Percentiles rank a stretch among this genome's conserved stretches.
Evolutionary conservation across 192 early-diverging fungal species (phyloP).

Genomic region (Dissophora globulifera): DNA sequence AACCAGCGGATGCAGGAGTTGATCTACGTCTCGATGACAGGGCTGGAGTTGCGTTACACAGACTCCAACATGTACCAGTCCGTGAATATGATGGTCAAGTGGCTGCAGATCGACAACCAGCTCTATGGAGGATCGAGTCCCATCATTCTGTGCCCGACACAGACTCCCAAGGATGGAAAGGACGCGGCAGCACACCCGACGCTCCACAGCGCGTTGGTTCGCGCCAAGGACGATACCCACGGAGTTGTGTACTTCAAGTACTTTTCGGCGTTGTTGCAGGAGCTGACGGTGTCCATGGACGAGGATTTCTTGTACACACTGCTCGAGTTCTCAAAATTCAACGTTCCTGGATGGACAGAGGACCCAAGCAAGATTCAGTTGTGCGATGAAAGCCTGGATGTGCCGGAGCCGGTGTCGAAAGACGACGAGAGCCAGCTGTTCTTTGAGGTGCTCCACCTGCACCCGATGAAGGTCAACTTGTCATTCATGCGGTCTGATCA

Average conservation of each 20-base stretch:
- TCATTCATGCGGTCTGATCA: slow-evolving; percentile 90
- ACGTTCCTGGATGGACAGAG: slow-evolving; percentile 70
- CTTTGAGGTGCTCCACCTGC: slow-evolving; percentile 94
- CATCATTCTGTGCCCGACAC: slow-evolving; percentile 95
- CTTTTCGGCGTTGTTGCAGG: slow-evolving; percentile 91
- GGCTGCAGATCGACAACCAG: slow-evolving; percentile 98
- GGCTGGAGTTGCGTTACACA: slow-evolving; percentile 78
- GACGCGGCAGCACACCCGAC: slow-evolving; percentile 66
- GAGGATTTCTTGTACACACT: slow-evolving; percentile 91
- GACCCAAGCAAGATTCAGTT: slow-evolving; percentile 43
- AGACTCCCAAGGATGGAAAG: slow-evolving; percentile 77
- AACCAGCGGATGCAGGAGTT: slow-evolving; percentile 85
- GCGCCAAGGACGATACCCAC: slow-evolving; percentile 92
- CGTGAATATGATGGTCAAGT: slow-evolving; percentile 80
- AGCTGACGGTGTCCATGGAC: slow-evolving; percentile 93
- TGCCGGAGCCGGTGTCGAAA: slow-evolving; percentile 76
- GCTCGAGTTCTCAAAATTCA: slow-evolving; percentile 88
- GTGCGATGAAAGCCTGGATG: slow-evolving; percentile 64
- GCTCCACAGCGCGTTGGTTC: slow-evolving; percentile 78
- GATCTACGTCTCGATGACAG: slow-evolving; percentile 82
- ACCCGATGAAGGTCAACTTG: slow-evolving; percentile 96
- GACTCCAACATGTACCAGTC: slow-evolving; percentile 89
- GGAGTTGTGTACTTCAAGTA: slow-evolving; percentile 97
- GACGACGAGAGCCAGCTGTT: slow-evolving; percentile 84
- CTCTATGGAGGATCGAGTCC: slow-evolving; percentile 86